Evolutionary conservation across 441 rosid species (phyloP).

Genomic region (Erysimum cheiri): DNA sequence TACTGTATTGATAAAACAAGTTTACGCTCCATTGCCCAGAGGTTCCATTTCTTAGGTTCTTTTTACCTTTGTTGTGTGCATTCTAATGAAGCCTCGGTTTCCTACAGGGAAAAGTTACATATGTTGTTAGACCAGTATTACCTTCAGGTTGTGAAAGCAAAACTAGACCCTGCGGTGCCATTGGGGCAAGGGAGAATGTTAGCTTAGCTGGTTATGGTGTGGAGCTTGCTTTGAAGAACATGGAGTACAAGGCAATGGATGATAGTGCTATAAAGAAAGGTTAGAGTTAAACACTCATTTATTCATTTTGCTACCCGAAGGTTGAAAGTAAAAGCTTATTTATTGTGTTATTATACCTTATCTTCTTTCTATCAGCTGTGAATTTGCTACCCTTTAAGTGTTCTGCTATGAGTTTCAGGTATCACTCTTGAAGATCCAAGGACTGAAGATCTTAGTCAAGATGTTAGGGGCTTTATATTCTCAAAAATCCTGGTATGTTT

Average conservation of each 20-base stretch:
- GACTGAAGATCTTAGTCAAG: conserved; percentile 99
- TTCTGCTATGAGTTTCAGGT: conserved; percentile 69
- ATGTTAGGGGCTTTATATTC: conserved; percentile 98
- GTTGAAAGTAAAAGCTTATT: conserved; percentile 17
- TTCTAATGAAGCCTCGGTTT: conserved; percentile 39
- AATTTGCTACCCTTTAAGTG: conserved; percentile 18
- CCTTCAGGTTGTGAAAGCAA: conserved; percentile 86
- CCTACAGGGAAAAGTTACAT: conserved; percentile 81
- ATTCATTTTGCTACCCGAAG: conserved; percentile 17
- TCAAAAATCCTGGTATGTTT: conserved; percentile 90
- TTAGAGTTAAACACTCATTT: conserved; percentile 39
- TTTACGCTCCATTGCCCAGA: conserved; percentile 16
- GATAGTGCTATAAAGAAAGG: conserved; percentile 96
- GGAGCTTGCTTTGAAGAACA: conserved; percentile 99
- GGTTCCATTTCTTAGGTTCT: not conserved
- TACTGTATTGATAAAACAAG: conserved; percentile 19
- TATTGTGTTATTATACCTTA: conserved; percentile 6
- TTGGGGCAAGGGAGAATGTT: conserved; percentile 78
- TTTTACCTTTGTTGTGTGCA: conserved; percentile 28
- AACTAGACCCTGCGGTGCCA: conserved; percentile 78
- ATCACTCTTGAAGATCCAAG: conserved; percentile 96
- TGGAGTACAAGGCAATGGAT: conserved; percentile 99
- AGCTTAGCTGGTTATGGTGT: conserved; percentile 98
- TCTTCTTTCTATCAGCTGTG: conserved; percentile 23
- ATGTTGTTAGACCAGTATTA: conserved; percentile 93